Base-by-base conservation (phyloP, 805 yeast genomes). In the Blastobotrys muscicola region DNA sequence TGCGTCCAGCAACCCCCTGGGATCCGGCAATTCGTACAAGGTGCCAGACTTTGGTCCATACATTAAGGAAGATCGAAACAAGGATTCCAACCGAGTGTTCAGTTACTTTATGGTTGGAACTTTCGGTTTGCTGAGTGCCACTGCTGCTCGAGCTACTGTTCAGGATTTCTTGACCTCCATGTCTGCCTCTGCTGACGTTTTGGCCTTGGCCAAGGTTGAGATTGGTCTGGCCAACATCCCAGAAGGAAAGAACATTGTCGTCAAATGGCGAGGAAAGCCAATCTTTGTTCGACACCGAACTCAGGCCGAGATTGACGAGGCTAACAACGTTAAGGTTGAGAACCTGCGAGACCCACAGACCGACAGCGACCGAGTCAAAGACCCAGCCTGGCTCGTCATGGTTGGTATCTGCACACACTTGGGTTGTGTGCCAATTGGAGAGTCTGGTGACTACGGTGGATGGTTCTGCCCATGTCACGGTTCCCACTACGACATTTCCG, bases 381-480 rank as follows among this genome's bases (percentile, higher is more conserved):
- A 82, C 68, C 97, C 99, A 55, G 92, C 90, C 72, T 92, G 98
- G 98, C 79, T 92, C 65, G 77, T 92, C 67, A 92, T 92, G 99
- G 70, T 92, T 72, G 99, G 99, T 73, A 90, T 92, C 68, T 92
- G 99, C 77, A 92, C 99, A 56, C 99, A 92, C 69, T 81, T 92
- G 76, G 99, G 99, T 69, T 92, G 99, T 82, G 99, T 92, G 50
- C 99, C 99, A 57, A 92, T 92, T 62, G 99, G 99, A 67, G 97
- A 92, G 74, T 82, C 97, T 55, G 99, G 99, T 72, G 99, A 92
- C 70, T 92, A 78, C 60, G 97, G 97, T 67, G 99, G 99, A 67
- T 92, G 99, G 99, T 92, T 92, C 90, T 92, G 98, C 72, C 98
- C 99, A 55, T 92, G 98, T 76, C 99, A 94, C 77, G 99, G 98